Conservation (phyloP, 495 filamentous ascomycete genomes). For the Oidiodendron maius region DNA sequence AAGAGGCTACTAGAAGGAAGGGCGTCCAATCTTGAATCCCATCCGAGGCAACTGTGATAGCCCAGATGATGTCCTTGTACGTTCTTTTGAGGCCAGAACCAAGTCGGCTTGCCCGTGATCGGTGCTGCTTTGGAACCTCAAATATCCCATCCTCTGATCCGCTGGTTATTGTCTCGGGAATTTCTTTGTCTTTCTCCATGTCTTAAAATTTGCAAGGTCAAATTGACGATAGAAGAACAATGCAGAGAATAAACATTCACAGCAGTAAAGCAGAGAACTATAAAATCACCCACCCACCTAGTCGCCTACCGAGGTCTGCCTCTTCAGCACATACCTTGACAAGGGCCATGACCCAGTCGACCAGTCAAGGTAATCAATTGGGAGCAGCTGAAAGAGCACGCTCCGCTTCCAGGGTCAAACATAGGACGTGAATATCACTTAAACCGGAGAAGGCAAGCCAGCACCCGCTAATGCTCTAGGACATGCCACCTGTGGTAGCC, state of each 20-base stretch:
- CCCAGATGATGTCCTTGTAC: neutral
- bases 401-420: too few relatives aligned
- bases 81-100: neutral
- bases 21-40: constrained; percentile 27
- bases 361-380: too few relatives aligned
- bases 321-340: too few relatives aligned
- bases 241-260: neutral
- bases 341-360: too few relatives aligned
- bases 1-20: constrained; percentile 29
- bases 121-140: neutral
- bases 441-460: too few relatives aligned
- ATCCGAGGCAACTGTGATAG: neutral
- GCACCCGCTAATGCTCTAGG: too few relatives aligned
- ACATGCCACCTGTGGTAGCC: too few relatives aligned
- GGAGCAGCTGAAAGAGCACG: too few relatives aligned
- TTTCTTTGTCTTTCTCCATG: neutral
- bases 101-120: neutral
- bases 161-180: neutral
- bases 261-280: neutral
- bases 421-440: too few relatives aligned
- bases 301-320: too few relatives aligned
- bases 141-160: neutral
- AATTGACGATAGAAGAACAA: neutral
- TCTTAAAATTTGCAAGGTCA: neutral
- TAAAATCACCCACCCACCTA: too few relatives aligned